These are phyloP conservation scores for Cladosporium oxysporum DNA, from an alignment of 2,329 filamentous ascomycete species.

Conservation along the genomic window DNA sequence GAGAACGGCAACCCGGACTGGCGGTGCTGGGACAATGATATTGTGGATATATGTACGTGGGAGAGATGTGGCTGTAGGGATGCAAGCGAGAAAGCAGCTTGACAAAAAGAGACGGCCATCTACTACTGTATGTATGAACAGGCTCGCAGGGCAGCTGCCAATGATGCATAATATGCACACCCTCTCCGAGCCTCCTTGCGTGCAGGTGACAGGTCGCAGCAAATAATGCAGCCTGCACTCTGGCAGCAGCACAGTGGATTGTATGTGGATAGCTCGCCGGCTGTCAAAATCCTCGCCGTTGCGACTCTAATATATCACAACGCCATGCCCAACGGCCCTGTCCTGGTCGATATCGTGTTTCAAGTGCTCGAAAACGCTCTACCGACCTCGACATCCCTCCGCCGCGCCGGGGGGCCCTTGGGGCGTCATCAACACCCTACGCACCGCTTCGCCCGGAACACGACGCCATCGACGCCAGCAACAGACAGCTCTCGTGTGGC, in stretches of 20 bases:
- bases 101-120: neutral
- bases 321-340: neutral
- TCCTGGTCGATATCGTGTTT: slow-evolving; percentile 10
- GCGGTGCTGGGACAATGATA: neutral
- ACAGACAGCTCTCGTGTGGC: slow-evolving; percentile 12
- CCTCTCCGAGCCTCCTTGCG: neutral
- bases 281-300: slow-evolving; percentile 12
- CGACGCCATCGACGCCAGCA: neutral
- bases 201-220: slow-evolving; percentile 11
- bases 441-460: neutral
- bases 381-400: neutral
- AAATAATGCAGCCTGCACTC: neutral
- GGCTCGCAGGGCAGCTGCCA: neutral
- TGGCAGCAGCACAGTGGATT: neutral
- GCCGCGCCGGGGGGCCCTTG: neutral
- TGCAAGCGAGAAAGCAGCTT: neutral
- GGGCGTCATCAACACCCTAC: neutral
- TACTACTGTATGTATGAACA: no score
- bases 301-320: neutral
- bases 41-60: neutral
- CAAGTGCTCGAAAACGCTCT: slow-evolving; percentile 6
- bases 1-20: neutral
- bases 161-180: neutral
- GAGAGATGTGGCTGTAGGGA: neutral
- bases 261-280: neutral